Evolutionary conservation across 2,329 filamentous ascomycete species (phyloP).

Genomic region (Monilinia vaccinii-corymbosi): DNA sequence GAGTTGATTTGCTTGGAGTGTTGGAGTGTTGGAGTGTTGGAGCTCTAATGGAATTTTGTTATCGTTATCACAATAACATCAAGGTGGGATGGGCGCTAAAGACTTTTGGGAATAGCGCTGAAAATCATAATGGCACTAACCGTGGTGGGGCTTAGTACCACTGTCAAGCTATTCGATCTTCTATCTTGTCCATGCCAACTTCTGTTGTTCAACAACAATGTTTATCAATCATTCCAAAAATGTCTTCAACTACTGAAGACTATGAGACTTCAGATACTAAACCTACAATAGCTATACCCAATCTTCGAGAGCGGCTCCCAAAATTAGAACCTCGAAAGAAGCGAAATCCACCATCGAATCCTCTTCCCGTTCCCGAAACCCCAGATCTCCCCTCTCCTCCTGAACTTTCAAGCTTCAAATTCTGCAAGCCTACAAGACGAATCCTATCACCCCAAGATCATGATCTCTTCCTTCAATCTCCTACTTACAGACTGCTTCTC

Average conservation of each 20-base stretch:
- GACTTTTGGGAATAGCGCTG: not conserved
- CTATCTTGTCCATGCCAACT: too few relatives aligned
- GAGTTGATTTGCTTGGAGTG: not conserved
- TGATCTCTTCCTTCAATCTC: conserved; percentile 67
- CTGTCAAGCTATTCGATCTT: not conserved
- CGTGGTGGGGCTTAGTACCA: not conserved
- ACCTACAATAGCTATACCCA: conserved; percentile 31
- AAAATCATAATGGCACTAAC: not conserved
- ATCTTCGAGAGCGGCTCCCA: conserved; percentile 50
- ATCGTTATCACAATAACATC: conserved; percentile 2
- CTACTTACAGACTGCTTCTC: conserved; percentile 65
- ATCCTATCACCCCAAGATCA: conserved; percentile 79
- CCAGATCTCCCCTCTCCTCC: conserved; percentile 63
- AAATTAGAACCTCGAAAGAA: conserved; percentile 58
- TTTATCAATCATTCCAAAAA: conserved; percentile 12
- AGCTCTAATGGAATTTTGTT: not conserved
- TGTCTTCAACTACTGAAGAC: conserved; percentile 23
- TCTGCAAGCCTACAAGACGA: conserved; percentile 60
- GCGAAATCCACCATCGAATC: conserved; percentile 42
- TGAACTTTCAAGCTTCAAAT: conserved; percentile 49
- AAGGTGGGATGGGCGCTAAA: not conserved
- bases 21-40: not conserved
- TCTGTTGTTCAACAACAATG: not conserved
- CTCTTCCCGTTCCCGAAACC: conserved; percentile 62
- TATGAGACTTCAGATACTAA: not conserved